Percentiles rank a stretch among this genome's conserved stretches.
Evolutionary conservation across 345 rosid genomes (phyloP).

Genomic region (Trapa incisa): DNA sequence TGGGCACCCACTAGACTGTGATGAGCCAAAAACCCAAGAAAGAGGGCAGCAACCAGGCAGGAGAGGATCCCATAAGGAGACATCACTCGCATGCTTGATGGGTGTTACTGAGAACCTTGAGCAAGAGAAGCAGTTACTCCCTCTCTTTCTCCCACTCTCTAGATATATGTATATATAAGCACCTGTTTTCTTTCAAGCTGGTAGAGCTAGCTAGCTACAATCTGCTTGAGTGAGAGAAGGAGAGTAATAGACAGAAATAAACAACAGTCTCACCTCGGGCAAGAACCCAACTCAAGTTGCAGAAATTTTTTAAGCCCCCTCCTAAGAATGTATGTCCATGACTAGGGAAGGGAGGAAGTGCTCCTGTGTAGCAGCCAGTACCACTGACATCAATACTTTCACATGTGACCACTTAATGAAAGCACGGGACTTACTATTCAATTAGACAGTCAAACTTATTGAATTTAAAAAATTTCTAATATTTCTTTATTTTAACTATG

Average conservation of each 20-base stretch:
- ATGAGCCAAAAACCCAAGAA: slow-evolving; percentile 20
- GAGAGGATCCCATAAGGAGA: slow-evolving; percentile 19
- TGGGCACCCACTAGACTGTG: slow-evolving; percentile 17
- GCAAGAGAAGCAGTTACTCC: not conserved
- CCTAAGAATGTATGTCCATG: not conserved
- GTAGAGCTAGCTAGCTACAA: too few relatives aligned
- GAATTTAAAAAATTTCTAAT: too few relatives aligned
- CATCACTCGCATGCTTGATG: slow-evolving; percentile 9
- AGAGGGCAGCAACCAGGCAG: slow-evolving; percentile 19
- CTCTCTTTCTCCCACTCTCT: not conserved
- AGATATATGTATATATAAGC: not conserved
- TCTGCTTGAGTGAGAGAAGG: too few relatives aligned
- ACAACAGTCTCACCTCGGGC: not conserved
- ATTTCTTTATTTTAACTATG: too few relatives aligned
- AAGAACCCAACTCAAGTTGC: not conserved
- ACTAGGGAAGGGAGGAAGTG: not conserved
- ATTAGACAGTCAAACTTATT: too few relatives aligned
- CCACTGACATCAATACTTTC: not conserved
- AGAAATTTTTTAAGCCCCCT: not conserved
- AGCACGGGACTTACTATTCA: too few relatives aligned
- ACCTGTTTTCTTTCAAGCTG: not conserved
- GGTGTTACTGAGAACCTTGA: not conserved
- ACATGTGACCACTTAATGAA: too few relatives aligned
- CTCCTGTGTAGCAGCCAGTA: not conserved
- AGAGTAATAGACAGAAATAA: not conserved